Conservation (phyloP, 352 stramenopile species). For the Detonula confervacea region DNA sequence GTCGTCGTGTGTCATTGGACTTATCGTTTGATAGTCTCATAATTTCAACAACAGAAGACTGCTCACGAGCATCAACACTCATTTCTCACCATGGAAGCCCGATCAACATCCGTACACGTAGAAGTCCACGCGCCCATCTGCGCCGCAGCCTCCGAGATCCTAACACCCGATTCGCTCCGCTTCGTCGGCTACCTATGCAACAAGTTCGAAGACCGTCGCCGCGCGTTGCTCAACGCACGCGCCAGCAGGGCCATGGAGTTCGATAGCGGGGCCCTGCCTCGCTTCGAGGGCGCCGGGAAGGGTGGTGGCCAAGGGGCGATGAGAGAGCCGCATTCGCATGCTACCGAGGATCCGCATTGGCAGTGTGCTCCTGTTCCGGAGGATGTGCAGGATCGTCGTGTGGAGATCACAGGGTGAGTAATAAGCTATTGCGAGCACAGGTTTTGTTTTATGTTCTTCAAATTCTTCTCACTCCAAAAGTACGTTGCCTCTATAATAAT, state of each 20-base stretch:
- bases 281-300: slow-evolving; percentile 87
- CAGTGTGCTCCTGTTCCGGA: slow-evolving; percentile 79
- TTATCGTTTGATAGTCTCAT: too few relatives aligned
- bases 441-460: not conserved
- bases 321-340: slow-evolving; percentile 50
- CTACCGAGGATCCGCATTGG: slow-evolving; percentile 68
- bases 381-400: slow-evolving; percentile 90
- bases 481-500: not conserved
- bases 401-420: slow-evolving; percentile 92
- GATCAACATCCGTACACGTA: slow-evolving; percentile 63
- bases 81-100: slow-evolving; percentile 71
- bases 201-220: slow-evolving; percentile 89
- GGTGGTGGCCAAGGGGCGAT: slow-evolving; percentile 30
- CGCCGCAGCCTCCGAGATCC: slow-evolving; percentile 87
- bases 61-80: too few relatives aligned
- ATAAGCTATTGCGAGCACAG: too few relatives aligned
- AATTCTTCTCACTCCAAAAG: not conserved
- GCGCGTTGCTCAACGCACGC: slow-evolving; percentile 70
- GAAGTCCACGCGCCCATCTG: slow-evolving; percentile 89
- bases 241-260: slow-evolving; percentile 84
- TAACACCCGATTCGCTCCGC: slow-evolving; percentile 90
- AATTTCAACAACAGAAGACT: slow-evolving; percentile 1
- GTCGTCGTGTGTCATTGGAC: too few relatives aligned
- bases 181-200: slow-evolving; percentile 91
- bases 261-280: slow-evolving; percentile 88